Conservation (phyloP, 2,329 filamentous ascomycete genomes). For the Trichophyton simii region DNA sequence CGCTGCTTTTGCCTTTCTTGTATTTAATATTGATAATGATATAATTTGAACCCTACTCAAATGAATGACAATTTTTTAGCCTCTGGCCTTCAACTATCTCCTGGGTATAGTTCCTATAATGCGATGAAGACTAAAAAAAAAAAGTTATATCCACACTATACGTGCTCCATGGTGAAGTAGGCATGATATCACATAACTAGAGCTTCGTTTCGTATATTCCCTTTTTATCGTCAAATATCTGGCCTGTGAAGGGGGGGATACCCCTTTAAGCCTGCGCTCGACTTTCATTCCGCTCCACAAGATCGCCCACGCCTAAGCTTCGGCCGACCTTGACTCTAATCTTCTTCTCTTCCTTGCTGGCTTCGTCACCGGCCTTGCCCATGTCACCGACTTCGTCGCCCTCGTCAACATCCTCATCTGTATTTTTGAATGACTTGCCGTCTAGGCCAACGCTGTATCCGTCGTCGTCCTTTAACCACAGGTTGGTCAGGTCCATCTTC, state of each 20-base stretch:
- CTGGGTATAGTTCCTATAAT: too few relatives aligned
- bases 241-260: not conserved
- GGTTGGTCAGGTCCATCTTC: conserved; percentile 61
- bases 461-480: conserved; percentile 33
- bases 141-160: not conserved
- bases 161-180: not conserved
- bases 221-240: too few relatives aligned
- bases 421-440: conserved; percentile 21
- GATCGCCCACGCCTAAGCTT: conserved; percentile 58
- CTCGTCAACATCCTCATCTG: conserved; percentile 52
- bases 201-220: not conserved
- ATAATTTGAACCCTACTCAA: not conserved
- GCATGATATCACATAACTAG: not conserved
- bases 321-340: conserved; percentile 77
- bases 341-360: conserved; percentile 51
- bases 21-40: not conserved
- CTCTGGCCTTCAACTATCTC: not conserved
- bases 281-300: conserved; percentile 39
- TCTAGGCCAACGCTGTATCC: conserved; percentile 32
- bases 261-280: conserved; percentile 10
- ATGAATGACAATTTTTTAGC: not conserved
- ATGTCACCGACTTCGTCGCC: conserved; percentile 58
- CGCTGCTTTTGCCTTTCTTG: not conserved
- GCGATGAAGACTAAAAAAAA: too few relatives aligned
- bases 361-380: conserved; percentile 38